Evolutionary conservation across 805 yeast genomes (phyloP).

Genomic region (Yarrowia phangngaensis): DNA sequence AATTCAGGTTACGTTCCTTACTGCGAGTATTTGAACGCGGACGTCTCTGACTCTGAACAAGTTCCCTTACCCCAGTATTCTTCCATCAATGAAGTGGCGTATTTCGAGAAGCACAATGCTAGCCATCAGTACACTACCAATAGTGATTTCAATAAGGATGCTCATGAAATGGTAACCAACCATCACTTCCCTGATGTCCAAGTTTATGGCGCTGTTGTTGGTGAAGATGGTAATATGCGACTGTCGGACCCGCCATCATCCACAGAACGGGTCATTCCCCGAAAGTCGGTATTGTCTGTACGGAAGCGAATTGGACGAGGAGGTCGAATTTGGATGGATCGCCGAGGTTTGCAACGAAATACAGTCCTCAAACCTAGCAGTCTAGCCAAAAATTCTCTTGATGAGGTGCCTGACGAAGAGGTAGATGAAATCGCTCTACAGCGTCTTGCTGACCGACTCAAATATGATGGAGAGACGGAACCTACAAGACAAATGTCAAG

Average conservation of each 20-base stretch:
- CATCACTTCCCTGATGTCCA: slow-evolving; percentile 20
- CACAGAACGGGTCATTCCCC: slow-evolving; percentile 9
- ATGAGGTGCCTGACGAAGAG: slow-evolving; percentile 38
- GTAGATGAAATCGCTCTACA: slow-evolving; percentile 38
- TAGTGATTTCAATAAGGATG: slow-evolving; percentile 31
- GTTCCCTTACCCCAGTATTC: slow-evolving; percentile 58
- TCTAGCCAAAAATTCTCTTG: slow-evolving; percentile 18
- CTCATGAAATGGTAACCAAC: slow-evolving; percentile 27
- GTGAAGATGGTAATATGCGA: slow-evolving; percentile 24
- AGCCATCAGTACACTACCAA: slow-evolving; percentile 38
- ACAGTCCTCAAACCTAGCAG: slow-evolving; percentile 22
- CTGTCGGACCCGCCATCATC: slow-evolving; percentile 11
- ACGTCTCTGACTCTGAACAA: slow-evolving; percentile 34
- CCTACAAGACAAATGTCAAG: slow-evolving; percentile 47
- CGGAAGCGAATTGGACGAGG: slow-evolving; percentile 74
- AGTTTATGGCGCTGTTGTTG: slow-evolving; percentile 26
- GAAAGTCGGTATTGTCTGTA: slow-evolving; percentile 34
- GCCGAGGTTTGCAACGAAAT: slow-evolving; percentile 52
- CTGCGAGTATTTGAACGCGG: slow-evolving; percentile 53
- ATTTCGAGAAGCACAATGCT: slow-evolving; percentile 43
- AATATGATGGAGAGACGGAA: slow-evolving; percentile 54
- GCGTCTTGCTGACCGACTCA: slow-evolving; percentile 61
- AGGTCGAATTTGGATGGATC: slow-evolving; percentile 68
- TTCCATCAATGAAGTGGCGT: slow-evolving; percentile 62
- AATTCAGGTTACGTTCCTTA: slow-evolving; percentile 83